Base-by-base conservation (phyloP, 768 basidiomycete species). In the Leccinum sublutescens region DNA sequence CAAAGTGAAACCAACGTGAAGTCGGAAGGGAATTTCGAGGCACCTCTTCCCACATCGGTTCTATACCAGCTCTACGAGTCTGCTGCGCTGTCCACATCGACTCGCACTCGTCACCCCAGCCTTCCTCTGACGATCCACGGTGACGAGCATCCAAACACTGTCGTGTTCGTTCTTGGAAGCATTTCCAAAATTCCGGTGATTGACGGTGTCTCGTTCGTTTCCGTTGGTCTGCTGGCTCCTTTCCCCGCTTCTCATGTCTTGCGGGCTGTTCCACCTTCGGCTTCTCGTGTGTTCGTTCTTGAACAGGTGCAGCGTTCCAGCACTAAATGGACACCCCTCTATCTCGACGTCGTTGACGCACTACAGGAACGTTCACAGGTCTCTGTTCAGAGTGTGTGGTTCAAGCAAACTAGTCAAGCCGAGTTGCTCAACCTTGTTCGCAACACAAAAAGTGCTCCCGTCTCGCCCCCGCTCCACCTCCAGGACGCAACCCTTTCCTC, bases 311-410 rank as follows among this genome's bases (percentile, higher is more conserved):
- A 81, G 66, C 79, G 76, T 63, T 91, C 89, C 83, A 80, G 82
- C n/a, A 86, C 85, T 40, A 91, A 91, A 72, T 95, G 91, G 89
- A 87, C 90, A 1, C 90, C 93, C 0, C 75, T 96, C 4, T 96
- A 89, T 72, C 82, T 97, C 53, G 93, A 95, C 34, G 77, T 94
- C 25, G 81, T 91, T 50, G 81, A 80, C 56, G 86, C 87, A 14
- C 73, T 95, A 34, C 92, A 93, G 62, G 78, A 83, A 48, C 79
- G 79, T 19, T 71, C 75, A 31, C 78, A 81, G 8, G 82, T 89
- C 5, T 61, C 76, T 11, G 78, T 95, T 47, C 81, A 85, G 56
- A 85, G 82, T 53, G 86, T 85, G 27, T 76, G 82, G 48, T 78
- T 95, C 34, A 88, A 68, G 51, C 65, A 80, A 58, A 54, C 78